A percentile compares a stretch with the other conserved stretches of the same genome.
These are phyloP conservation scores for Lipomyces starkeyi DNA, from an alignment of 805 yeast genomes.

Conservation along the genomic window DNA sequence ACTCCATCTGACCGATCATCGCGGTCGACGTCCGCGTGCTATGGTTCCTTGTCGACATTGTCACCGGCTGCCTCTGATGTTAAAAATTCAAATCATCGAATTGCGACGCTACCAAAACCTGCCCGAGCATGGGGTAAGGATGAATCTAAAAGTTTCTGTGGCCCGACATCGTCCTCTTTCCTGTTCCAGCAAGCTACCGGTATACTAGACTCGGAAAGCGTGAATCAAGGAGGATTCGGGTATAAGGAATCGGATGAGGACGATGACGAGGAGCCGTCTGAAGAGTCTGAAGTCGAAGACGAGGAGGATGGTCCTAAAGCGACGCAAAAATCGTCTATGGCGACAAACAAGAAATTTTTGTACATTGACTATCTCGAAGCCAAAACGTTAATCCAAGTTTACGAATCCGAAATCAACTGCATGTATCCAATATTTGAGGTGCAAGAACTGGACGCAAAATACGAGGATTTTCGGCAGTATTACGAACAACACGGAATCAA, in stretches of 20 bases:
- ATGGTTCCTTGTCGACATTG: conserved; percentile 18
- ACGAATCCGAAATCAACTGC: conserved; percentile 40
- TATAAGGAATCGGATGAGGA: conserved; percentile 14
- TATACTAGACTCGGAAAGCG: neutral
- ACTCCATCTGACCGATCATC: neutral
- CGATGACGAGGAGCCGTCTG: conserved; percentile 6
- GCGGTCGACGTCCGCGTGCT: conserved; percentile 8
- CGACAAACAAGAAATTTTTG: conserved; percentile 8
- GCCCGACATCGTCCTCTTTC: conserved; percentile 20
- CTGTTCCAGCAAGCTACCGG: conserved; percentile 20
- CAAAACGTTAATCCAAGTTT: conserved; percentile 29
- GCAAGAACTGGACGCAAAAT: conserved; percentile 33
- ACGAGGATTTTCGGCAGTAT: conserved; percentile 26
- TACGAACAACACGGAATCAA: conserved; percentile 6
- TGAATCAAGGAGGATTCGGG: neutral
- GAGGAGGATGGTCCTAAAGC: neutral
- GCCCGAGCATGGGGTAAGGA: conserved; percentile 20
- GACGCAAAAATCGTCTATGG: neutral
- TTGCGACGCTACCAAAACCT: conserved; percentile 18
- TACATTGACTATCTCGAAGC: conserved; percentile 30
- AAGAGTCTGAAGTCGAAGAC: conserved; percentile 14
- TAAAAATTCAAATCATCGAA: neutral
- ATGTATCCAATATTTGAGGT: conserved; percentile 41
- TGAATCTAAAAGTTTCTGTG: conserved; percentile 16
- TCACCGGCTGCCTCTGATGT: conserved; percentile 11